Evolutionary conservation across 2,329 filamentous ascomycete species (phyloP), one percentile per base, ranked within the genome.

Genomic region (Pleomassaria siparia): DNA sequence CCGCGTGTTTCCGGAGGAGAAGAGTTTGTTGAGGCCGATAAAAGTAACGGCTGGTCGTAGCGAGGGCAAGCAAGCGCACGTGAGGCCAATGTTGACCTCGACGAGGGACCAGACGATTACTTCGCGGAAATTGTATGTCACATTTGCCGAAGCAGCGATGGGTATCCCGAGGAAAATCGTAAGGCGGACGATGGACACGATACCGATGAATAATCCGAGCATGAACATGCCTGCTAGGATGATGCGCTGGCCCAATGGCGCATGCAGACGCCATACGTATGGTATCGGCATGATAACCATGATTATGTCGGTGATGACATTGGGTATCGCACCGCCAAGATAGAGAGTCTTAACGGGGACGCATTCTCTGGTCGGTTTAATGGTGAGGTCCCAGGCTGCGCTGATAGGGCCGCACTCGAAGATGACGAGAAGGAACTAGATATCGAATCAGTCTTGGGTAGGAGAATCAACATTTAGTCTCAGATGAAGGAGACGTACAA

Each of bases 41-140:
- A 55, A 44, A 4, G 44, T 20, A 7, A 62, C 37, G 1, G 50
- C 49, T 1, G 60, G 60, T 26, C 56, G 55, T 22, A 63, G 40
- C 25, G 49, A 52, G 4, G 58, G 58, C 4, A 63, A 44, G 29
- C 60, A 61, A 12, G 55, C 60, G 50, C 58, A 60, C 1, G 43
- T 49, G 16, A 62, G 47, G n/a, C 59, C 59, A 8, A 62, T 47
- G 42, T 62, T 62, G 44, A 60, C 45, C 35, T 62, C 59, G n/a
- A 62, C 56, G 20, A 60, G 46, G 6, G 44, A 50, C 60, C 60
- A 63, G 3, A 60, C 43, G 35, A 59, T 56, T 46, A 63, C 55
- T 20, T 63, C 60, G 40, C 56, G 53, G 53, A 58, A 63, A 44
- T 58, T 61, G 53, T 57, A 63, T 9, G 60, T 62, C 0, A 55